These are phyloP conservation scores for Pseudogymnoascus sp. DNA, from an alignment of 2,329 filamentous ascomycete genomes.

Conservation along the genomic window DNA sequence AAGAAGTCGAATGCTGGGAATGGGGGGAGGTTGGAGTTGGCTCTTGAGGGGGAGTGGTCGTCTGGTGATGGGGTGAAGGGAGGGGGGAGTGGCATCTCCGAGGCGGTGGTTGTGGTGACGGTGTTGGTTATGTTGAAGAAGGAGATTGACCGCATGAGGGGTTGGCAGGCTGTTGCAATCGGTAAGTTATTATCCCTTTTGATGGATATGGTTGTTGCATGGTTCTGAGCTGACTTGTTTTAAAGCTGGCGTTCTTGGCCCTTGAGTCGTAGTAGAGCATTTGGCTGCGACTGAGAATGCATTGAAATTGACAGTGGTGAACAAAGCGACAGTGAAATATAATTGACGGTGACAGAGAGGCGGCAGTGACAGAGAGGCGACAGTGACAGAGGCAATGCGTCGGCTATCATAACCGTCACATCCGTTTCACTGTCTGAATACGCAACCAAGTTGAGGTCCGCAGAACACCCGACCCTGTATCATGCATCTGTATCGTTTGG, in stretches of 20 bases:
- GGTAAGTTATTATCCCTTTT: slow-evolving; percentile 15
- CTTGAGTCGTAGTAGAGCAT: neutral
- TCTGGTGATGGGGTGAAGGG: slow-evolving; percentile 29
- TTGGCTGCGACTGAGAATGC: neutral
- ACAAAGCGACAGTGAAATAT: too few relatives aligned
- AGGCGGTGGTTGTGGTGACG: slow-evolving; percentile 48
- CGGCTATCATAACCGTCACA: too few relatives aligned
- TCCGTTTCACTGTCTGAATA: too few relatives aligned
- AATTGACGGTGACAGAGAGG: too few relatives aligned
- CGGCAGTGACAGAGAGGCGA: too few relatives aligned
- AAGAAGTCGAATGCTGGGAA: slow-evolving; percentile 38
- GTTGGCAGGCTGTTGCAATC: slow-evolving; percentile 44
- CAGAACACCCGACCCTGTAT: too few relatives aligned
- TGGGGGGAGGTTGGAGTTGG: slow-evolving; percentile 41
- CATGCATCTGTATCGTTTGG: too few relatives aligned
- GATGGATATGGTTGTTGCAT: neutral
- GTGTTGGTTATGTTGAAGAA: slow-evolving; percentile 58
- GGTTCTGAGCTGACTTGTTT: neutral
- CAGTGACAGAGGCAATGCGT: too few relatives aligned
- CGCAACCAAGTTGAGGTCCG: too few relatives aligned
- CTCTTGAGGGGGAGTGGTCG: slow-evolving; percentile 31
- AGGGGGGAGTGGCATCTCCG: slow-evolving; percentile 33
- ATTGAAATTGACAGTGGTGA: too few relatives aligned
- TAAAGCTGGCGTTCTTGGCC: neutral
- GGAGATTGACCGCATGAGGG: slow-evolving; percentile 52